Evolutionary conservation across 306 rosid species (phyloP).

Genomic region (Prosopis cineraria): DNA sequence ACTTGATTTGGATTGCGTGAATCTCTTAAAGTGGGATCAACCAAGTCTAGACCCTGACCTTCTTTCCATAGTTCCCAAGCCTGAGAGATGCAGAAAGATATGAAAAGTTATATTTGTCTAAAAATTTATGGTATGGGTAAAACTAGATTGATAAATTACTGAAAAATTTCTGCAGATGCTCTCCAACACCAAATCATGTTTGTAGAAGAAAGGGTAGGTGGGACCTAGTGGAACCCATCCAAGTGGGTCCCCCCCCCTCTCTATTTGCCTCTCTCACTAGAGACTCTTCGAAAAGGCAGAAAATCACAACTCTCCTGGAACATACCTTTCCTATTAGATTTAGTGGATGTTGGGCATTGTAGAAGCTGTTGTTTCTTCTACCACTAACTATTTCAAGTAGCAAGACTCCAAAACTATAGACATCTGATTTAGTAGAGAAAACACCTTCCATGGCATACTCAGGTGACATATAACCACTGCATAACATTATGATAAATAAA

Average conservation of each 20-base stretch:
- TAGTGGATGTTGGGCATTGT: not conserved
- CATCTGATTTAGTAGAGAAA: slow-evolving; percentile 32
- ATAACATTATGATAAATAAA: not conserved
- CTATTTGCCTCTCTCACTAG: too few relatives aligned
- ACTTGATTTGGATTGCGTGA: slow-evolving; percentile 15
- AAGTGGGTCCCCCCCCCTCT: too few relatives aligned
- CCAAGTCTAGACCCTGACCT: slow-evolving; percentile 26
- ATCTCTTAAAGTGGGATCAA: slow-evolving; percentile 13
- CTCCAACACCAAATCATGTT: too few relatives aligned
- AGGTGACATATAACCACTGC: slow-evolving; percentile 27
- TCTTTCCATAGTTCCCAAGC: slow-evolving; percentile 29
- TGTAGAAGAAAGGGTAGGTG: too few relatives aligned
- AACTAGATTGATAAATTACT: not conserved
- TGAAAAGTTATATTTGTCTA: too few relatives aligned
- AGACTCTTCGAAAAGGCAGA: too few relatives aligned
- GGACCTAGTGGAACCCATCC: too few relatives aligned
- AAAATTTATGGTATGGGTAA: too few relatives aligned
- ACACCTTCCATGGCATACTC: slow-evolving; percentile 33
- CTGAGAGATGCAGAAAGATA: not conserved
- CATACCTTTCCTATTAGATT: slow-evolving; percentile 34
- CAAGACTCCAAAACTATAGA: slow-evolving; percentile 34
- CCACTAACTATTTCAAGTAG: slow-evolving; percentile 17
- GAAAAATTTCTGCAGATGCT: too few relatives aligned
- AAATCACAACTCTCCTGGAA: too few relatives aligned
- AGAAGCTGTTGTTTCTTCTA: slow-evolving; percentile 27